phyloP scores from a whole-genome alignment of 805 yeast genomes.

The Cyberlindnera lachancei region DNA sequence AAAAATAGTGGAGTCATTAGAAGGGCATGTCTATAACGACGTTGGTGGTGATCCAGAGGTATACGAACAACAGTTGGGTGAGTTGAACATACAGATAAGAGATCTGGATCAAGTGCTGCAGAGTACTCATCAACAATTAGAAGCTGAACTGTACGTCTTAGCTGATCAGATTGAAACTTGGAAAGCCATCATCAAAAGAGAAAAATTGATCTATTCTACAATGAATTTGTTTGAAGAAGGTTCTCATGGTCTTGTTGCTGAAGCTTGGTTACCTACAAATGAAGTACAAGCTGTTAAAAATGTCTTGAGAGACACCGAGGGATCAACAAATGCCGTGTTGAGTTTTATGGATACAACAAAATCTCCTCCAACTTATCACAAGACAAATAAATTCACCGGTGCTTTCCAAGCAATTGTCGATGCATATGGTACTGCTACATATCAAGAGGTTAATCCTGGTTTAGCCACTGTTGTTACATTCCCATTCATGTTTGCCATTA shows the following conservation, averaged over 20 bases:
- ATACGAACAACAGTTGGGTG: constrained; percentile 25
- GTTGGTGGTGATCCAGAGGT: constrained; percentile 36
- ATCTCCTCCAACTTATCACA: constrained; percentile 91
- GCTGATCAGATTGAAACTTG: constrained; percentile 71
- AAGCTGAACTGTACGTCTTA: constrained; percentile 70
- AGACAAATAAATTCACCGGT: constrained; percentile 87
- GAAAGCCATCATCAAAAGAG: constrained; percentile 64
- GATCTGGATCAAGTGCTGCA: constrained; percentile 56
- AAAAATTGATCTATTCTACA: constrained; percentile 73
- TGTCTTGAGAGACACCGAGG: constrained; percentile 49
- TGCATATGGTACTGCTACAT: constrained; percentile 89
- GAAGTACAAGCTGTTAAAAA: constrained; percentile 62
- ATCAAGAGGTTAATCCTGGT: constrained; percentile 94
- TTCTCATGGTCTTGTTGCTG: constrained; percentile 82
- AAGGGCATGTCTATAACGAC: constrained; percentile 59
- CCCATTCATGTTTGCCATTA: constrained; percentile 97
- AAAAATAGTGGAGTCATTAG: constrained; percentile 84
- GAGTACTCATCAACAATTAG: constrained; percentile 61
- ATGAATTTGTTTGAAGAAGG: constrained; percentile 79
- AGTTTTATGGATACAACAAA: constrained; percentile 63
- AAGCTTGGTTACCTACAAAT: constrained; percentile 92
- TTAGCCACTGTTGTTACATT: constrained; percentile 90
- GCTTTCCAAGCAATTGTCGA: constrained; percentile 94
- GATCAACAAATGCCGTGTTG: constrained; percentile 31
- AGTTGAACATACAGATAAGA: constrained; percentile 14